Evolutionary conservation across 2,329 filamentous ascomycete genomes (phyloP), one percentile per base, ranked within the genome.

Genomic region (Aspergillus latus): DNA sequence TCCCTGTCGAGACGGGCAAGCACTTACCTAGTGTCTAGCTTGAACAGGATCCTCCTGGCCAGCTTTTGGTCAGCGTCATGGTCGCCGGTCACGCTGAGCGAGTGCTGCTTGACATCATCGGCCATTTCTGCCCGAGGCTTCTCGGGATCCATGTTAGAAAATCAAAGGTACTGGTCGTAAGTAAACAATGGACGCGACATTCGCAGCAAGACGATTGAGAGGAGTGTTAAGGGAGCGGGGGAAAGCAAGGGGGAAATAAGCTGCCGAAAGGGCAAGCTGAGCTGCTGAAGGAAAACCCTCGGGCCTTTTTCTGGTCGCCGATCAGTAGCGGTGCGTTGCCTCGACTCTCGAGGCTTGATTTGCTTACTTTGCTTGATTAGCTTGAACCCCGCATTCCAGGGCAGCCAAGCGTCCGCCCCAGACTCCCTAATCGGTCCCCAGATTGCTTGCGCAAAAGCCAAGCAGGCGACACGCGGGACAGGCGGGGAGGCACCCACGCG

Each of bases 11-110:
- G 21, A 21, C 21, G 21, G 21, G 21, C 21, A 54, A 60, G 15
- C 29, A 16, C 37, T 15, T 60, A 80, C 81, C 80, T 77, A 21
- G 78, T 73, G 68, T 84, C 82, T 59, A 83, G 74, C 68, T 84
- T 84, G 64, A 77, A 76, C 15, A 85, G 67, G 28, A 84, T 67
- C 46, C 67, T 74, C 30, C 75, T 72, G 15, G 75, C 77, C 59
- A 81, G 60, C 45, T 60, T 64, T 39, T 66, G 56, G 44, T 64
- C 21, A 5, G 63, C 54, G 11, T 47, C 55, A 13, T 58, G 16
- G 34, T 64, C 60, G 3, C 57, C 59, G 37, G n/a, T 15, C 30
- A 63, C 49, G 52, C 59, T 52, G 11, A 62, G 42, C 26, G 59
- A 46, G 34, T 50, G 42, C 6, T 56, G 54, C 42, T 64, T 63